Evolutionary conservation across 768 basidiomycete species (phyloP).

Genomic region (Kwoniella dejecticola): DNA sequence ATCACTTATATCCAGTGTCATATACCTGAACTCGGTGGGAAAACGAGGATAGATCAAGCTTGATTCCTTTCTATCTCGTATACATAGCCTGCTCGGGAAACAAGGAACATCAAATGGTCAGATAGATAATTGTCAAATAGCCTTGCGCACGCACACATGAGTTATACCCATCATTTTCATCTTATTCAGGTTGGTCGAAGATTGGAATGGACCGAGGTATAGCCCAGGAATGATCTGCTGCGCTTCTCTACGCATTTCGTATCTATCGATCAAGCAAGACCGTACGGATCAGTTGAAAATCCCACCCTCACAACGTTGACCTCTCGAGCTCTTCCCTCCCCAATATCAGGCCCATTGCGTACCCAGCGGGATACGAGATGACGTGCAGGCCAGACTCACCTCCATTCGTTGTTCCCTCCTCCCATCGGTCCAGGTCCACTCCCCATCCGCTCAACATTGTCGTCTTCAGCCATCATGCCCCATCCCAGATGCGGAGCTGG

Average conservation of each 20-base stretch:
- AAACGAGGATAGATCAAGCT: constrained; percentile 51
- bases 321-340: no score
- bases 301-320: background rate
- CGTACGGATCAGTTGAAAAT: no score
- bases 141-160: constrained; percentile 54
- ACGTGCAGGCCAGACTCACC: background rate
- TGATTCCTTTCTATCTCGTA: constrained; percentile 51
- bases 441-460: background rate
- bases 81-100: constrained; percentile 42
- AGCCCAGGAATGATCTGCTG: constrained; percentile 53
- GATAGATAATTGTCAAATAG: background rate
- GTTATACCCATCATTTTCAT: constrained; percentile 51
- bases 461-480: background rate
- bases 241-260: constrained; percentile 55
- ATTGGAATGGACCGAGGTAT: constrained; percentile 54
- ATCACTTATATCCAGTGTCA: constrained; percentile 54
- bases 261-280: no score
- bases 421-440: background rate
- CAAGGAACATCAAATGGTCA: background rate
- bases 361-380: no score
- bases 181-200: constrained; percentile 34
- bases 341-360: no score
- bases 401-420: constrained; percentile 11
- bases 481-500: background rate
- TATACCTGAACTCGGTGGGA: constrained; percentile 50